phyloP scores from a whole-genome alignment of 2,329 filamentous ascomycete genomes.

The Sordariomycetes sp. region DNA sequence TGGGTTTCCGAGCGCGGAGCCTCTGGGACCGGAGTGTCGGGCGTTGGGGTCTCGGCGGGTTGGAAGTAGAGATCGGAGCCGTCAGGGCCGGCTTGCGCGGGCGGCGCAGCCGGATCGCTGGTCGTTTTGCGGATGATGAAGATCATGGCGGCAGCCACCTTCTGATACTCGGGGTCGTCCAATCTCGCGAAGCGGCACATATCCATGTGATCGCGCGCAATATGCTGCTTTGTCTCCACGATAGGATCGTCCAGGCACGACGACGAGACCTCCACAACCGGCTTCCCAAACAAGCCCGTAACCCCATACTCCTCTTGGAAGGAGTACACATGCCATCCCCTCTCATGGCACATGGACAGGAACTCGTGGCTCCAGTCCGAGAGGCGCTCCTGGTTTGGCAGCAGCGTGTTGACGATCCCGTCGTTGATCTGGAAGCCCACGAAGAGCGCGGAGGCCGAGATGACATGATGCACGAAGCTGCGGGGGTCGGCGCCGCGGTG shows the following conservation, averaged over 20 bases:
- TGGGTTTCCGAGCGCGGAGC: not conserved
- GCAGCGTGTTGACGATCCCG: constrained; percentile 19
- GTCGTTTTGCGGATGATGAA: not conserved
- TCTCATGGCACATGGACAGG: constrained; percentile 14
- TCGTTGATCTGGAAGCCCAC: constrained; percentile 16
- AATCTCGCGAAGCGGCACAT: constrained; percentile 21
- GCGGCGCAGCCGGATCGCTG: not conserved
- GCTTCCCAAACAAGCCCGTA: not conserved
- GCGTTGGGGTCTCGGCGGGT: no score
- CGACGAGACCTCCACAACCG: constrained; percentile 10
- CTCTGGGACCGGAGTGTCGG: no score
- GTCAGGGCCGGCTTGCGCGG: not conserved
- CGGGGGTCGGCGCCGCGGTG: constrained; percentile 16
- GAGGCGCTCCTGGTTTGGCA: constrained; percentile 21
- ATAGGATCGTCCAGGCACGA: constrained; percentile 19
- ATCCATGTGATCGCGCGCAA: constrained; percentile 20
- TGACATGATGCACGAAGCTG: constrained; percentile 10
- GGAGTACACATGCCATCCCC: constrained; percentile 21
- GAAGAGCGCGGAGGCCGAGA: constrained; percentile 8
- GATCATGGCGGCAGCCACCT: constrained; percentile 14
- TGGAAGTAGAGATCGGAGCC: no score
- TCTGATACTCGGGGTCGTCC: constrained; percentile 18
- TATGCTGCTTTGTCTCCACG: constrained; percentile 20
- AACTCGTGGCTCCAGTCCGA: constrained; percentile 19
- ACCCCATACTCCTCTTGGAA: constrained; percentile 20